phyloP scores from a whole-genome alignment of 2,329 filamentous ascomycete genomes.

The Bipolaris victoriae region DNA sequence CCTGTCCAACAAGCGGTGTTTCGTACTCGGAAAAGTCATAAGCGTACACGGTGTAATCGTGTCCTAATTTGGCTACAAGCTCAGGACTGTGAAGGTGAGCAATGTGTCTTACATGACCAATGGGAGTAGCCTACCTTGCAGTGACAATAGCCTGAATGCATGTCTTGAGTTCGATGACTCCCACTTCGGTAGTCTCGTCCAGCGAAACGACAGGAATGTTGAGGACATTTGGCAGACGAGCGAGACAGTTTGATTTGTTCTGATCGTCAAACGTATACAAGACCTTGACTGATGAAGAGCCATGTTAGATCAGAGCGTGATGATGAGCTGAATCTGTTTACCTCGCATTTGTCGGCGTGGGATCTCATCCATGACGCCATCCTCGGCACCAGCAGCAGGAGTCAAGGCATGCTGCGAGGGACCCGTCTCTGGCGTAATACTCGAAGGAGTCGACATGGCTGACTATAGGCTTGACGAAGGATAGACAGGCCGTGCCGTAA shows the following conservation, averaged over 20 bases:
- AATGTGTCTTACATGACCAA: conserved; percentile 13
- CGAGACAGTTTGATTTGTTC: conserved; percentile 86
- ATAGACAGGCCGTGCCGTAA: conserved; percentile 27
- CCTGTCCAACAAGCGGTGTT: conserved; percentile 90
- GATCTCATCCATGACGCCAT: conserved; percentile 40
- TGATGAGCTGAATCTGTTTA: conserved; percentile 33
- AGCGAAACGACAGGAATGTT: conserved; percentile 80
- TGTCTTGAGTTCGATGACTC: conserved; percentile 82
- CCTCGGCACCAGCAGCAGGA: conserved; percentile 31
- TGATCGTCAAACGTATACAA: conserved; percentile 95
- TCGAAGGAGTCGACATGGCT: conserved; percentile 45
- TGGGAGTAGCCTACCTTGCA: conserved; percentile 57
- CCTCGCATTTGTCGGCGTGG: conserved; percentile 56
- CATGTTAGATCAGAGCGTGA: conserved; percentile 25
- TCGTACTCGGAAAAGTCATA: conserved; percentile 97
- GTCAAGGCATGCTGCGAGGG: conserved; percentile 30
- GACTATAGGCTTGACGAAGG: conserved; percentile 23
- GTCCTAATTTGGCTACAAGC: conserved; percentile 72
- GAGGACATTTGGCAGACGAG: conserved; percentile 79
- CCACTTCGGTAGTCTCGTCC: conserved; percentile 81
- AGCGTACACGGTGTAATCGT: conserved; percentile 96
- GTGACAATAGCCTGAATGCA: conserved; percentile 82
- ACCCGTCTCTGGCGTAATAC: conserved; percentile 27
- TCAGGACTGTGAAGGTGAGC: conserved; percentile 73
- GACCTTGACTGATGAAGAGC: conserved; percentile 75